phyloP scores from a whole-genome alignment of 192 early-diverging fungal genomes.

The Backusella macrospora region DNA sequence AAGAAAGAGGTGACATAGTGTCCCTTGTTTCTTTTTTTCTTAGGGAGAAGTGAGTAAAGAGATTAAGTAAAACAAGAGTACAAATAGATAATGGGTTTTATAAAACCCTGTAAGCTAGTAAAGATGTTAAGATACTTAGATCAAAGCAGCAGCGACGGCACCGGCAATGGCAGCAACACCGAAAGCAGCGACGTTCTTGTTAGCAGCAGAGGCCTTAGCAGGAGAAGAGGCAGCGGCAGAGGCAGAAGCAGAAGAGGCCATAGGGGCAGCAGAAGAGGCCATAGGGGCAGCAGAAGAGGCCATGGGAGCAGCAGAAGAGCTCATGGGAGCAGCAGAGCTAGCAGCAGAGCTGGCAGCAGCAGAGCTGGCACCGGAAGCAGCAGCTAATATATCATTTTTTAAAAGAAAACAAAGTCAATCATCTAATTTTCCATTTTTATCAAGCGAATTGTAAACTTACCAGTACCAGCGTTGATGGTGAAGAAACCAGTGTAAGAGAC shows the following conservation, averaged over 20 bases:
- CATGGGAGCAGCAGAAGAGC: background rate
- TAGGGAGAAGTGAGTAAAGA: slow-evolving; percentile 10
- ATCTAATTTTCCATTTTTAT: background rate
- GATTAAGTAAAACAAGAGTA: slow-evolving; percentile 17
- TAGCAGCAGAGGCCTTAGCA: slow-evolving; percentile 9
- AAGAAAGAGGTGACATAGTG: slow-evolving; percentile 10
- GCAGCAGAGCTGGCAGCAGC: slow-evolving; percentile 15
- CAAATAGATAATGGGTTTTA: slow-evolving; percentile 9
- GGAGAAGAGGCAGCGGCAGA: background rate
- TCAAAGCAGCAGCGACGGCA: slow-evolving; percentile 22
- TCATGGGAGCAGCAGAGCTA: background rate
- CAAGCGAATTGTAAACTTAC: background rate
- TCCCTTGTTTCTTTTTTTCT: slow-evolving; percentile 14
- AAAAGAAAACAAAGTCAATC: slow-evolving; percentile 2
- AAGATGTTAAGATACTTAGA: slow-evolving; percentile 17
- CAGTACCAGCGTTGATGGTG: slow-evolving; percentile 20
- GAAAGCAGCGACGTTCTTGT: slow-evolving; percentile 14
- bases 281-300: background rate
- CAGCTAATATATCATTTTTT: background rate
- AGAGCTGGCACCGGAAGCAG: background rate
- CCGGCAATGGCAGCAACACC: slow-evolving; percentile 21
- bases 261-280: background rate
- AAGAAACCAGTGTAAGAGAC: slow-evolving; percentile 26
- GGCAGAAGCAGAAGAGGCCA: background rate
- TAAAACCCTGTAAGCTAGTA: slow-evolving; percentile 16